These are phyloP conservation scores for Talaromyces nanjingensis DNA, from an alignment of 495 filamentous ascomycete species.

Conservation along the genomic window DNA sequence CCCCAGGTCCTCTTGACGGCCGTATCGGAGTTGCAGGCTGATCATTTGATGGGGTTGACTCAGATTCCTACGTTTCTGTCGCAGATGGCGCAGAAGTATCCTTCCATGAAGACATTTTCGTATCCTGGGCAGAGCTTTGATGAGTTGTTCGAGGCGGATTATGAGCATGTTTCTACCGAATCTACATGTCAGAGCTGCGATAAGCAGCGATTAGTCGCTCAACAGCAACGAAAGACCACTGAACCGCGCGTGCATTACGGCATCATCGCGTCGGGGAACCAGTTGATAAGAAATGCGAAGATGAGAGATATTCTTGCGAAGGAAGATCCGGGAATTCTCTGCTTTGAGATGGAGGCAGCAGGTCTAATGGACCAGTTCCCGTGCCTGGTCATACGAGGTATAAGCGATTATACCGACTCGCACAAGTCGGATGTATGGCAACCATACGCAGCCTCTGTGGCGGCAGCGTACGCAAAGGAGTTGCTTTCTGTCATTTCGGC, in stretches of 20 bases:
- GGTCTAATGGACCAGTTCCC: conserved; percentile 27
- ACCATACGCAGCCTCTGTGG: conserved; percentile 12
- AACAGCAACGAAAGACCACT: conserved; percentile 10
- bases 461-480: conserved; percentile 29
- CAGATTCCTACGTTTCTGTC: neutral
- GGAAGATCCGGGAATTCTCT: conserved; percentile 20
- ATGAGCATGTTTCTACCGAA: neutral
- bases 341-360: conserved; percentile 16
- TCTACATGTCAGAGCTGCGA: neutral
- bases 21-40: neutral
- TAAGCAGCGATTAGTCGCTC: conserved; percentile 5
- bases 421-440: conserved; percentile 16
- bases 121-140: neutral
- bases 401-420: conserved; percentile 35
- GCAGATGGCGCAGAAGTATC: neutral
- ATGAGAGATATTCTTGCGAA: conserved; percentile 14
- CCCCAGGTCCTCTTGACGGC: conserved; percentile 12
- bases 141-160: neutral
- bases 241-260: conserved; percentile 23
- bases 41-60: neutral
- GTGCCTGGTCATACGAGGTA: conserved; percentile 33
- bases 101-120: neutral
- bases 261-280: conserved; percentile 28
- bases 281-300: conserved; percentile 22
- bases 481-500: conserved; percentile 18